phyloP scores from a whole-genome alignment of 495 filamentous ascomycete genomes.

The Trichodelitschia bisporula region DNA sequence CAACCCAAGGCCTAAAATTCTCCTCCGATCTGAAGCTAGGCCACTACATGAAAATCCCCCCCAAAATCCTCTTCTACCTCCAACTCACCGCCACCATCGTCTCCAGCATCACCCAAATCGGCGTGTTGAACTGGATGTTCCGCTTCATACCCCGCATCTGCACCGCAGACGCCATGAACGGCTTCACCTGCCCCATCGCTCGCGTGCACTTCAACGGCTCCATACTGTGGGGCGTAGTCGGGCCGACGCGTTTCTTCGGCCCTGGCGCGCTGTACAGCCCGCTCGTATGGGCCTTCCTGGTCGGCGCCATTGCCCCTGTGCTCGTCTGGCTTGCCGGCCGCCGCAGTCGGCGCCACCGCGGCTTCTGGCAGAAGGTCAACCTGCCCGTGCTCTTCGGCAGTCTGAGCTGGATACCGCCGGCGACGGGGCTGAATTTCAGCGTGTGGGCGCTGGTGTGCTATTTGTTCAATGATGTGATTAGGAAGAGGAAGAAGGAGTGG shows the following conservation, averaged over 20 bases:
- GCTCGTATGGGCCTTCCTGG: slow-evolving; percentile 52
- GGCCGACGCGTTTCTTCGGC: slow-evolving; percentile 55
- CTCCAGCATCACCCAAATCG: slow-evolving; percentile 56
- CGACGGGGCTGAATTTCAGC: slow-evolving; percentile 63
- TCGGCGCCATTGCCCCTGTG: slow-evolving; percentile 46
- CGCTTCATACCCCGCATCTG: slow-evolving; percentile 49
- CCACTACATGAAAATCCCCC: slow-evolving; percentile 86
- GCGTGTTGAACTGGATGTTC: slow-evolving; percentile 80
- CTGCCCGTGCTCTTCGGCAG: slow-evolving; percentile 49
- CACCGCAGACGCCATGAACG: slow-evolving; percentile 51
- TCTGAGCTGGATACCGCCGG: slow-evolving; percentile 61
- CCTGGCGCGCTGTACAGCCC: slow-evolving; percentile 39
- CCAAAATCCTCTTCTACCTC: slow-evolving; percentile 50
- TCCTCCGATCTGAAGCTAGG: slow-evolving; percentile 69
- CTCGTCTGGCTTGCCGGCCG: slow-evolving; percentile 36
- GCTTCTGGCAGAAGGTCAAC: slow-evolving; percentile 38
- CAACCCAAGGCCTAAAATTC: slow-evolving; percentile 67
- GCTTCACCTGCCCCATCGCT: slow-evolving; percentile 70
- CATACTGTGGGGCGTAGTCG: slow-evolving; percentile 75
- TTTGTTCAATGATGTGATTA: slow-evolving; percentile 54
- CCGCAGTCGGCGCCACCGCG: slow-evolving; percentile 15
- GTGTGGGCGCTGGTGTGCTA: slow-evolving; percentile 66
- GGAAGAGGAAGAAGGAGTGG: slow-evolving; percentile 39
- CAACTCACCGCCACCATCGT: slow-evolving; percentile 64
- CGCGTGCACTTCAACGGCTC: slow-evolving; percentile 77